Conservation (phyloP, 495 filamentous ascomycete species). For the Tuber aestivum region DNA sequence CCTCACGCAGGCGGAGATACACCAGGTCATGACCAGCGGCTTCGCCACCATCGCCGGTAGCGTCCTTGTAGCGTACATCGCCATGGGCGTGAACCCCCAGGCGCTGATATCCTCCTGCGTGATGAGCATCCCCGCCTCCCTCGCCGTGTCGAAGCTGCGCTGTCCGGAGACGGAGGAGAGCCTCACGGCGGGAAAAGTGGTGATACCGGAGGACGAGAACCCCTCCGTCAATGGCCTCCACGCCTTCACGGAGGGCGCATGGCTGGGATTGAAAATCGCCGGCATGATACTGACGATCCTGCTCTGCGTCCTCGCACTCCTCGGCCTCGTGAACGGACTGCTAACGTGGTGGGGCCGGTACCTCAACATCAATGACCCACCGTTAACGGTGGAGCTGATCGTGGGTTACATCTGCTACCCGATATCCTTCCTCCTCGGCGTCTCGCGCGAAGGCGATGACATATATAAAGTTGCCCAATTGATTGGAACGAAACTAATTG, state of each 20-base stretch:
- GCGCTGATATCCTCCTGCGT: constrained; percentile 87
- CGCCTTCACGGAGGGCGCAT: constrained; percentile 80
- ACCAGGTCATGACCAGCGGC: constrained; percentile 80
- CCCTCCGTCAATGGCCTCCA: constrained; percentile 70
- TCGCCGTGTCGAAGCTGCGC: constrained; percentile 80
- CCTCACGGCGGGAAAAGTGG: constrained; percentile 68
- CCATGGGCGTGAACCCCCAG: constrained; percentile 71
- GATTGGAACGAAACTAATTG: constrained; percentile 77
- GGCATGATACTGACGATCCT: constrained; percentile 75
- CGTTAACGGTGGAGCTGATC: constrained; percentile 68
- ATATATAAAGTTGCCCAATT: constrained; percentile 68
- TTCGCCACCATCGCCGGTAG: constrained; percentile 61
- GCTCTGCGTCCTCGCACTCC: constrained; percentile 77
- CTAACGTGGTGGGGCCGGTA: constrained; percentile 87
- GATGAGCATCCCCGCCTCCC: constrained; percentile 85
- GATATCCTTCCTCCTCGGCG: constrained; percentile 77
- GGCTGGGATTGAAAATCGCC: constrained; percentile 81
- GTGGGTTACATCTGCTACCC: constrained; percentile 80
- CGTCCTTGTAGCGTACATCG: constrained; percentile 74
- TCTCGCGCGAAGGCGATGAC: constrained; percentile 61
- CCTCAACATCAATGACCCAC: constrained; percentile 62
- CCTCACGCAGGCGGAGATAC: constrained; percentile 75
- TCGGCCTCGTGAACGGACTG: constrained; percentile 68
- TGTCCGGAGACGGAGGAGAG: constrained; percentile 83
- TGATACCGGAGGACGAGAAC: constrained; percentile 69